Evolutionary conservation across 2,329 filamentous ascomycete species (phyloP).

Genomic region (Periconia sp.): DNA sequence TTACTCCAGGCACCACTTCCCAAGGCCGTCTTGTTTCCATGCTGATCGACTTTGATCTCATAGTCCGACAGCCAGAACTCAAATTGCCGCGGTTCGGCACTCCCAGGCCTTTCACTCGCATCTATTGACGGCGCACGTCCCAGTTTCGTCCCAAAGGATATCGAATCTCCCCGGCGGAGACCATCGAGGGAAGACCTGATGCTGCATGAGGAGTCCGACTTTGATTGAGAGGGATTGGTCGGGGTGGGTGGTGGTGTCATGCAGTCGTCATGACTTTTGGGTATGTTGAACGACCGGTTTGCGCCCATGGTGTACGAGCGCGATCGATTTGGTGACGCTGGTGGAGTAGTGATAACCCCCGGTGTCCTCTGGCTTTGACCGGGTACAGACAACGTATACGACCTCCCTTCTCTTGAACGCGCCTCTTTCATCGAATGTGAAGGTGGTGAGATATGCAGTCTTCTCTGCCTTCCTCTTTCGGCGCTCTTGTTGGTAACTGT

Average conservation of each 20-base stretch:
- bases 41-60: conserved; percentile 24
- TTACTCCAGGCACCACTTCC: conserved; percentile 45
- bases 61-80: conserved; percentile 34
- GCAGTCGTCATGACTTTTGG: conserved; percentile 21
- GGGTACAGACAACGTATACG: conserved; percentile 13
- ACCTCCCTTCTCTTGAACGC: conserved; percentile 8
- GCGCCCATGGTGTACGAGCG: conserved; percentile 23
- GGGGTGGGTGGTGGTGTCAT: conserved; percentile 36
- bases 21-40: conserved; percentile 34
- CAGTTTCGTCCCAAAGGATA: conserved; percentile 16
- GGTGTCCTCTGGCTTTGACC: conserved; percentile 8
- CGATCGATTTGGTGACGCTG: conserved; percentile 29
- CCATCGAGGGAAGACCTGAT: conserved; percentile 22
- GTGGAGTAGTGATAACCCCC: conserved; percentile 30
- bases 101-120: conserved; percentile 23
- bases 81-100: conserved; percentile 30
- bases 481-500: no score
- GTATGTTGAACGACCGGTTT: conserved; percentile 15
- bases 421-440: no score
- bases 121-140: conserved; percentile 17
- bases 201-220: conserved; percentile 25
- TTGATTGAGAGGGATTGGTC: conserved; percentile 25
- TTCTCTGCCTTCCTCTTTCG: no score
- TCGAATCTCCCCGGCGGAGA: conserved; percentile 28
- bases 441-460: no score